Conservation (phyloP, 768 basidiomycete species). For the Kwoniella newhampshirensis region DNA sequence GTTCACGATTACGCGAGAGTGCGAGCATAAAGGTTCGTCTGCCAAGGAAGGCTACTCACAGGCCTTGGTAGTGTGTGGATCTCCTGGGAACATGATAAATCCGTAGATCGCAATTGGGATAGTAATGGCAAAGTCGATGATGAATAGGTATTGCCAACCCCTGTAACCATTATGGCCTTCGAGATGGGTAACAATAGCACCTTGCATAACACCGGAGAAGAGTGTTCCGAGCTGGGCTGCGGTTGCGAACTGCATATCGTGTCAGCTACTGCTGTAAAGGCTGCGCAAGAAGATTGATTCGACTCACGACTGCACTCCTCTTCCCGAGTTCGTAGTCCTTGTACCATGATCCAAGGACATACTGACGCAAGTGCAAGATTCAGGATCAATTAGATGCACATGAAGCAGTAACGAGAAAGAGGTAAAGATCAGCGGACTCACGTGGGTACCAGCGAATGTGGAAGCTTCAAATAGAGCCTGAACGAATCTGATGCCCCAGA, state of each 20-base stretch:
- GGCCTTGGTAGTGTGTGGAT: slow-evolving; percentile 61
- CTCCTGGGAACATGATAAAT: slow-evolving; percentile 70
- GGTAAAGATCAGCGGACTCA: slow-evolving; percentile 56
- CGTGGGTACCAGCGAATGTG: slow-evolving; percentile 73
- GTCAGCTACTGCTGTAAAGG: not conserved
- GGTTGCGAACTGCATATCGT: slow-evolving; percentile 53
- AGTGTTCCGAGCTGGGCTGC: slow-evolving; percentile 36
- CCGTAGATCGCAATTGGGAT: slow-evolving; percentile 71
- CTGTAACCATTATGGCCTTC: slow-evolving; percentile 26
- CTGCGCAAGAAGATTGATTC: too few relatives aligned
- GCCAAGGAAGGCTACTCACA: slow-evolving; percentile 4
- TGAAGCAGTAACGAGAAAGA: slow-evolving; percentile 7
- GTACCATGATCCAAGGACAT: slow-evolving; percentile 74
- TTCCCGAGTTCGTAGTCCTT: slow-evolving; percentile 69
- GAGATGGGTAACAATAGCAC: slow-evolving; percentile 32
- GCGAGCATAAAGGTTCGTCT: not conserved
- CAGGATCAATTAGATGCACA: slow-evolving; percentile 58
- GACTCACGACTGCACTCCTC: slow-evolving; percentile 61
- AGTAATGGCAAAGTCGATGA: slow-evolving; percentile 45
- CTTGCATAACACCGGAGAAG: slow-evolving; percentile 45
- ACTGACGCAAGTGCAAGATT: too few relatives aligned
- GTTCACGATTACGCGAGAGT: not conserved
- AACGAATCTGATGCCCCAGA: slow-evolving; percentile 70
- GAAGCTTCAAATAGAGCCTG: slow-evolving; percentile 73
- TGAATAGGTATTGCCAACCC: slow-evolving; percentile 36